Evolutionary conservation across 805 yeast species (phyloP).

Genomic region (Brettanomyces bruxellensis): DNA sequence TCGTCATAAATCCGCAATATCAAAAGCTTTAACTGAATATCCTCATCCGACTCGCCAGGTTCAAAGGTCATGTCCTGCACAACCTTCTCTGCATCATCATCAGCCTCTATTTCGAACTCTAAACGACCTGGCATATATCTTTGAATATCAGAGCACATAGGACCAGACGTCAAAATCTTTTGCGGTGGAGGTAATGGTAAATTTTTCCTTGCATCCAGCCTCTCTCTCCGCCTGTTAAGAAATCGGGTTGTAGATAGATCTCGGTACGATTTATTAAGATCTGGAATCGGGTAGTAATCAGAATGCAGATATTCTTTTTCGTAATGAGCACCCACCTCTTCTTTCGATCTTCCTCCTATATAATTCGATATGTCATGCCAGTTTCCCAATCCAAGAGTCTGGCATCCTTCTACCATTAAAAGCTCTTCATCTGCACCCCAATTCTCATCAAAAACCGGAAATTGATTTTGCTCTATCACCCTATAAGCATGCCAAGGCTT

Average conservation of each 20-base stretch:
- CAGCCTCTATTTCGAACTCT: conserved; percentile 94
- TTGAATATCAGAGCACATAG: conserved; percentile 93
- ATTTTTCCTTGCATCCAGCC: conserved; percentile 67
- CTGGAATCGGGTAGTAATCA: conserved; percentile 79
- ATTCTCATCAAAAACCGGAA: conserved; percentile 79
- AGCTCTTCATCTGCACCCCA: conserved; percentile 99
- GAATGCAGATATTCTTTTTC: conserved; percentile 60
- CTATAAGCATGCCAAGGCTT: conserved; percentile 91
- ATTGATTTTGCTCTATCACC: conserved; percentile 89
- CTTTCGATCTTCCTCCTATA: conserved; percentile 85
- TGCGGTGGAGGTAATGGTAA: conserved; percentile 77
- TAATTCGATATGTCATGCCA: conserved; percentile 99
- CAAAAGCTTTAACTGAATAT: conserved; percentile 81
- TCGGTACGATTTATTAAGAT: conserved; percentile 61
- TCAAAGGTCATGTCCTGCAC: conserved; percentile 95
- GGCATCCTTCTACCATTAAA: conserved; percentile 82
- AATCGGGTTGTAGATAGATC: conserved; percentile 60
- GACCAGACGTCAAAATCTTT: conserved; percentile 87
- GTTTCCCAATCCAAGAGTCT: conserved; percentile 85
- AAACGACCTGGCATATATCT: conserved; percentile 98
- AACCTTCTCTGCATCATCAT: conserved; percentile 91
- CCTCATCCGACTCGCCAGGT: conserved; percentile 82
- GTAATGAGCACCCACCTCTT: conserved; percentile 86
- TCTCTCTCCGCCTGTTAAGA: conserved; percentile 50
- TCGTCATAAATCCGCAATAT: conserved; percentile 85